Evolutionary conservation across 2,329 filamentous ascomycete species (phyloP).

Genomic region (Fusarium napiforme): DNA sequence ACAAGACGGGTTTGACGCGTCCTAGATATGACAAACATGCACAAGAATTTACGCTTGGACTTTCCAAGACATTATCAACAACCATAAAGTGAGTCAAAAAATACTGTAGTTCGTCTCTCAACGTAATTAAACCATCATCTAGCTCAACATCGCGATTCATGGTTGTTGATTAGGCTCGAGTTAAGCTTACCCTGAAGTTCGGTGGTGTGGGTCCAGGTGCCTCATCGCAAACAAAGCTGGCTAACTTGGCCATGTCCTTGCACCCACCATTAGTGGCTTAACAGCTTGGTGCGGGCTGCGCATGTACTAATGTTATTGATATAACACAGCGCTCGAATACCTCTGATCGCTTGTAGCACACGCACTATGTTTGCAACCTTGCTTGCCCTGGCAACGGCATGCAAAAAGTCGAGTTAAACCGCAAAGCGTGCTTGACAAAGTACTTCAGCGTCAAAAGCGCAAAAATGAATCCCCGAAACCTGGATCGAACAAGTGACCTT

Average conservation of each 20-base stretch:
- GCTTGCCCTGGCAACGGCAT: accelerated
- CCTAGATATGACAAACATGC: too few relatives aligned
- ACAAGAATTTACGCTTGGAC: not conserved
- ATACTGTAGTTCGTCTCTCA: accelerated
- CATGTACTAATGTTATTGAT: accelerated
- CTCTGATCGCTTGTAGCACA: too few relatives aligned
- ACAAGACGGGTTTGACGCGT: too few relatives aligned
- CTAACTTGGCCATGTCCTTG: not conserved
- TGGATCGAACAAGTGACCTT: constrained; percentile 5
- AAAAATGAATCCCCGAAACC: constrained; percentile 2
- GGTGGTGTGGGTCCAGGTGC: accelerated
- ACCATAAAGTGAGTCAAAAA: accelerated
- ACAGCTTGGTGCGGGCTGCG: accelerated
- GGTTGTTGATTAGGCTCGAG: not conserved
- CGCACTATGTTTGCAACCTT: accelerated
- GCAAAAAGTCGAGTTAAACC: not conserved
- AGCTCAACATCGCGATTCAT: not conserved
- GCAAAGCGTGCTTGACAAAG: accelerated
- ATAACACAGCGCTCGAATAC: accelerated
- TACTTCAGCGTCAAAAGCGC: accelerated
- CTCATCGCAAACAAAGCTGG: not conserved
- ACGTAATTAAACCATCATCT: accelerated
- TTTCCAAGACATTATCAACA: accelerated
- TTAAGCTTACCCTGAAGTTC: not conserved
- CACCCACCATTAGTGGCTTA: not conserved